These are phyloP conservation scores for Baorangia bicolor DNA, from an alignment of 768 basidiomycete genomes.

Conservation along the genomic window DNA sequence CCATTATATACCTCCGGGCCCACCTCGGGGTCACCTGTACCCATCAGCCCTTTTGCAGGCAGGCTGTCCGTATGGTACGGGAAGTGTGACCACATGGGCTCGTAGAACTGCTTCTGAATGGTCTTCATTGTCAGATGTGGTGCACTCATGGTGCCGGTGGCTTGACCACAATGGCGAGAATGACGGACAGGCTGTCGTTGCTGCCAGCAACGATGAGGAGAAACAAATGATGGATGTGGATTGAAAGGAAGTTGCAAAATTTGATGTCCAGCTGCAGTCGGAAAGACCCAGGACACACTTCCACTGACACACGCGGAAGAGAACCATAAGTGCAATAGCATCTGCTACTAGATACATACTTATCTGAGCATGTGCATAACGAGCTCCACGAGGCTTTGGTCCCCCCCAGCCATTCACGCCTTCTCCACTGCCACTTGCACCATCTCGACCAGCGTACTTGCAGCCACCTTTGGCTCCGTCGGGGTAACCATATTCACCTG, in stretches of 20 bases:
- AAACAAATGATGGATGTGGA: neutral
- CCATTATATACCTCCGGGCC: too few relatives aligned
- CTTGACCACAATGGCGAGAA: neutral
- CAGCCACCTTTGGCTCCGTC: neutral
- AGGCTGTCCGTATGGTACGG: too few relatives aligned
- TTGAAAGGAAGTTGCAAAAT: neutral
- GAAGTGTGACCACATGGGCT: too few relatives aligned
- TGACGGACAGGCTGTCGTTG: conserved; percentile 7
- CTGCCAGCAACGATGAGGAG: conserved; percentile 8
- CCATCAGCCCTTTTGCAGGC: too few relatives aligned
- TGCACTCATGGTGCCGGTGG: conserved; percentile 29
- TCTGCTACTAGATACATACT: conserved; percentile 21
- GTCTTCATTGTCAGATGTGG: conserved; percentile 46
- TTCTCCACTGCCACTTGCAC: neutral
- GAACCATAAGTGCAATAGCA: neutral
- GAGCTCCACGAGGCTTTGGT: neutral
- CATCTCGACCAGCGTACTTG: neutral
- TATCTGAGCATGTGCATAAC: conserved; percentile 5
- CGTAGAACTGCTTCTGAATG: conserved; percentile 52
- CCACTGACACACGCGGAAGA: neutral
- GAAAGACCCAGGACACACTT: conserved; percentile 18
- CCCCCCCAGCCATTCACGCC: neutral
- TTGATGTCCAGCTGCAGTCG: neutral
- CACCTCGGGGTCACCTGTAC: too few relatives aligned
- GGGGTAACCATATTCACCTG: conserved; percentile 41